Evolutionary conservation across 805 yeast genomes (phyloP), one percentile per base, ranked within the genome.

Genomic region (Metschnikowia continentalis): DNA sequence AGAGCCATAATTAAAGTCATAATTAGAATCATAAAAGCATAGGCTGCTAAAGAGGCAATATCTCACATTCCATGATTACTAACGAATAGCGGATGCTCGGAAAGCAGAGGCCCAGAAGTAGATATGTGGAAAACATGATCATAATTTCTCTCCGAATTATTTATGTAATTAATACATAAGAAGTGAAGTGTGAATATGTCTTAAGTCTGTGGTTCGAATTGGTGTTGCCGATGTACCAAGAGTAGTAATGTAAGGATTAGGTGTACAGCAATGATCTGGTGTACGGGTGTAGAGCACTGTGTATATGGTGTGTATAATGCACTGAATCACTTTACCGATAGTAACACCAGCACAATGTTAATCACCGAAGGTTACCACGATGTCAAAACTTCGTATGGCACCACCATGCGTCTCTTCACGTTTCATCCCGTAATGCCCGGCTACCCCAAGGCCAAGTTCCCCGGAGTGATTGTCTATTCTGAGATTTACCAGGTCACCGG

Each of bases 401-500:
- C 90, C 14, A 78, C 82, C 30, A 77, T 87, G 78, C 75, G 94
- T 50, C 70, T 87, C 38, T 83, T 72, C 66, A 76, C 80, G 19
- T 86, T 67, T 66, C 86, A 83, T 47, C 95, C 95, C 13, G 78
- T 75, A 57, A 76, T 87, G 47, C 79, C 83, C 37, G 83, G 83
- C 49, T 86, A 84, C 68, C 92, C 94, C n/a, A 68, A 76, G 37
- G 94, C 88, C 50, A 83, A 82, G 62, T 87, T 86, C 62, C 94
- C 95, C 1, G 95, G 87, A 37, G 94, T 88, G 2, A 67, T 88
- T 33, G 88, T 86, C 14, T 87, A 82, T 68, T 81, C 88, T 49
- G 95, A 87, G 66, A 87, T 87, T 57, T 87, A 87, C 66, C 95
- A 88, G 67, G 92, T 74, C 42, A 83, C 89, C 6, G 95, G 95